Evolutionary conservation across 2,329 filamentous ascomycete genomes (phyloP).

Genomic region (Trichophyton schoenleinii): DNA sequence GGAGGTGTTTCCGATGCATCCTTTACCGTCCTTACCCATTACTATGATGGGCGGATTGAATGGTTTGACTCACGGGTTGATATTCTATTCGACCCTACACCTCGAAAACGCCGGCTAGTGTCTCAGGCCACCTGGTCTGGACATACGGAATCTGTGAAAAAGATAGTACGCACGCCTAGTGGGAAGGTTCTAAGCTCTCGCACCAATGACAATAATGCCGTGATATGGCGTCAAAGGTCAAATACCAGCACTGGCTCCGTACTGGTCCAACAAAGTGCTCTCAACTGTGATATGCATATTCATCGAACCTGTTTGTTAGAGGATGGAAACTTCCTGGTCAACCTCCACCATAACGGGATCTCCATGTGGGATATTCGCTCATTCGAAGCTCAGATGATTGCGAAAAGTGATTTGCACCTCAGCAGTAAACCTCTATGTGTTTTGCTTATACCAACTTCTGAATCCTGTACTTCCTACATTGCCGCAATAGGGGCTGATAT

Average conservation of each 20-base stretch:
- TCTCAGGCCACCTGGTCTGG: constrained; percentile 66
- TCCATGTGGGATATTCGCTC: constrained; percentile 68
- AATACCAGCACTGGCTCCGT: constrained; percentile 39
- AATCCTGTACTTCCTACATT: constrained; percentile 50
- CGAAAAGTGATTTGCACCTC: constrained; percentile 45
- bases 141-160: constrained; percentile 66
- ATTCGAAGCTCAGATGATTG: constrained; percentile 46
- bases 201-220: constrained; percentile 63
- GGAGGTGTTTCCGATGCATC: constrained; percentile 48
- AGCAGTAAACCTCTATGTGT: constrained; percentile 66
- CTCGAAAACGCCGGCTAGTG: constrained; percentile 46
- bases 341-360: constrained; percentile 58
- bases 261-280: constrained; percentile 54
- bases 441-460: constrained; percentile 53
- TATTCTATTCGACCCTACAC: constrained; percentile 62
- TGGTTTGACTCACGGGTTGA: constrained; percentile 70
- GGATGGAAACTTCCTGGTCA: constrained; percentile 68
- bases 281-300: constrained; percentile 58
- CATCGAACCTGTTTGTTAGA: constrained; percentile 67
- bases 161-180: constrained; percentile 74
- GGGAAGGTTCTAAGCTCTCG: constrained; percentile 70
- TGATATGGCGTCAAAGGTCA: constrained; percentile 64
- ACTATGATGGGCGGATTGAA: constrained; percentile 72
- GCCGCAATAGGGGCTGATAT: constrained; percentile 72
- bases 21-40: constrained; percentile 64